Base-by-base conservation (phyloP, 768 basidiomycete genomes). In the Melanogaster broomeanus region DNA sequence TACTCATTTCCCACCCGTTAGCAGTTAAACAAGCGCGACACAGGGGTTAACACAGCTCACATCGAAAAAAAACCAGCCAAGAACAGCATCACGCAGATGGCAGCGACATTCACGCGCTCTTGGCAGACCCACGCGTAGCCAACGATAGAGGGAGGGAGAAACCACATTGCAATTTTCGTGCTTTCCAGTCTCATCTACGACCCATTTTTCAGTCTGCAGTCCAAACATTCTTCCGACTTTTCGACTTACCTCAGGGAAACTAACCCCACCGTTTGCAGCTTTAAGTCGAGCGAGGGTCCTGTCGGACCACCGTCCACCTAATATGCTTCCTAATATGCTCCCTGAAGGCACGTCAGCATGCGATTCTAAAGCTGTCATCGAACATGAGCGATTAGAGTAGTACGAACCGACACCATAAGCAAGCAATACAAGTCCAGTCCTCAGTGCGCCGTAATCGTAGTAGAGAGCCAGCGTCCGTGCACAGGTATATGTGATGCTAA, bases 41-140 rank as follows among this genome's bases (percentile, higher is more conserved):
- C 55, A 11, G 15, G 56, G 61, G 50, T 27, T 27, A 27, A 4
- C 25, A 27, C 11, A 10, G 68, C 82, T 57, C 53, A 88, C 88
- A 89, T 80, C 2, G 81, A 75, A 51, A 84, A 80, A 61, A 90
- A 84, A 3, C 93, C 92, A 9, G 77, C 70, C 28, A 83, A 61
- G 64, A 94, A 92, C 5, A 96, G 73, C 61, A 83, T 74, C 11
- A 88, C 78, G 61, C 90, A 85, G 12, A 92, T 75, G 0, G 78
- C 87, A 6, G 84, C 79, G 30, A 94, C 71, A 51, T 88, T 77
- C 3, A 84, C 77, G 44, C 80, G 81, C 45, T 83, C 64, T 49
- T 87, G 72, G 51, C 80, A 83, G 2, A 86, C 73, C 93, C 91
- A 95, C 2, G 81, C 93, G 63, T 88, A 89, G 0, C 77, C 82